Evolutionary conservation across 176 grass and related monocot genomes (phyloP).

Genomic region (Poa pratensis): DNA sequence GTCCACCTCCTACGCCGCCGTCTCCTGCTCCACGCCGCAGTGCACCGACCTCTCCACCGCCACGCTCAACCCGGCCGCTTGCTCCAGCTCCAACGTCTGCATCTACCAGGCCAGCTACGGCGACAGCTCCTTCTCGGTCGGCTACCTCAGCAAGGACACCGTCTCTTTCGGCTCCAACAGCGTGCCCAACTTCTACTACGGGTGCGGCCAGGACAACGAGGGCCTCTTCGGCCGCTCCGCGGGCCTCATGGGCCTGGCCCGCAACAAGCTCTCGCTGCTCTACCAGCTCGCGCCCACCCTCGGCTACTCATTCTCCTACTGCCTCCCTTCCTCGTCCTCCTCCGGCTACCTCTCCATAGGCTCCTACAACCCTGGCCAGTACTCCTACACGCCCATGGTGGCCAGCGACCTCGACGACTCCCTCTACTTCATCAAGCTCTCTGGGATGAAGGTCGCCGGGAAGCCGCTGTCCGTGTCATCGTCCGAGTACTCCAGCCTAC

Average conservation of each 20-base stretch:
- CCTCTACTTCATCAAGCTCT: constrained; percentile 82
- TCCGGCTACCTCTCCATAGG: constrained; percentile 72
- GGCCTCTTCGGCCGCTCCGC: constrained; percentile 80
- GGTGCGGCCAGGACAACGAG: constrained; percentile 90
- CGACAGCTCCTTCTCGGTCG: constrained; percentile 84
- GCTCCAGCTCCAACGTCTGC: constrained; percentile 69
- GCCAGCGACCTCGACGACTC: constrained; percentile 69
- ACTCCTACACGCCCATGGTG: constrained; percentile 78
- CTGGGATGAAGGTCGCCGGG: constrained; percentile 64
- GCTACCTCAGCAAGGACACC: constrained; percentile 81
- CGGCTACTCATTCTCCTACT: constrained; percentile 86
- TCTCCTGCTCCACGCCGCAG: constrained; percentile 59
- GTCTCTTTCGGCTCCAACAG: constrained; percentile 56
- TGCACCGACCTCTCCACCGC: constrained; percentile 63
- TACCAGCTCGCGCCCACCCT: constrained; percentile 76
- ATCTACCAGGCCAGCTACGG: constrained; percentile 88
- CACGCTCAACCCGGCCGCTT: constrained; percentile 66
- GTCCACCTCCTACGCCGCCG: constrained; percentile 66
- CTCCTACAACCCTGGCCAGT: constrained; percentile 57
- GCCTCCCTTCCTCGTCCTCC: constrained; percentile 70
- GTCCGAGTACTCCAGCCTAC: constrained; percentile 51
- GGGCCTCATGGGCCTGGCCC: constrained; percentile 83
- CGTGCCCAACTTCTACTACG: constrained; percentile 75
- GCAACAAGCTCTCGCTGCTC: constrained; percentile 75
- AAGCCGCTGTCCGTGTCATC: constrained; percentile 45